Conservation (phyloP, 805 yeast species). For the Yamadazyma sp. region DNA sequence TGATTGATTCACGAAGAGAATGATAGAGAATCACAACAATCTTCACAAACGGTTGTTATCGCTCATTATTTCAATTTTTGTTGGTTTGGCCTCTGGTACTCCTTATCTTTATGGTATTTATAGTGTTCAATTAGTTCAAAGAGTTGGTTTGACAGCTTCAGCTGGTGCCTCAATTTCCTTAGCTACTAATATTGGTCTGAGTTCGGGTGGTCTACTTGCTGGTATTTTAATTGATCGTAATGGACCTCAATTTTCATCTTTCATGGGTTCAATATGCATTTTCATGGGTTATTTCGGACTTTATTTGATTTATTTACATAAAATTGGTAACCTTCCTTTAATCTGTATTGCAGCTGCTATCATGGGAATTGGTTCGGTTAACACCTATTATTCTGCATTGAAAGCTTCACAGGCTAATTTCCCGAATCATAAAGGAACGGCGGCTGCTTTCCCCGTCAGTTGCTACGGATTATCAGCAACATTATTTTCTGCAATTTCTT, state of each 20-base stretch:
- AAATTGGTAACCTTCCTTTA: conserved; percentile 35
- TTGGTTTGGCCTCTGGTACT: conserved; percentile 69
- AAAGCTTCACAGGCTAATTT: conserved; percentile 62
- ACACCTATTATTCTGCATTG: conserved; percentile 55
- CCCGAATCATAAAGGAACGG: conserved; percentile 67
- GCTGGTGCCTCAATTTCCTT: conserved; percentile 65
- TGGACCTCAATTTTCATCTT: conserved; percentile 54
- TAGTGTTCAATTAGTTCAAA: conserved; percentile 64
- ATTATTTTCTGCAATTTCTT: conserved; percentile 56
- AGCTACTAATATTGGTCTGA: conserved; percentile 60
- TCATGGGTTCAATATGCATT: conserved; percentile 54
- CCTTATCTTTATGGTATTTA: conserved; percentile 74
- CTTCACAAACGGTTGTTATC: conserved; percentile 23
- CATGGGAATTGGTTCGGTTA: conserved; percentile 67
- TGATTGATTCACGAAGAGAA: no score
- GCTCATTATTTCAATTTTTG: conserved; percentile 36
- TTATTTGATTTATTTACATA: conserved; percentile 42
- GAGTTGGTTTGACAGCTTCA: conserved; percentile 54
- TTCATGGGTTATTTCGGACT: conserved; percentile 54
- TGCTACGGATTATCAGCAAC: conserved; percentile 72
- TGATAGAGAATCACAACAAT: no score
- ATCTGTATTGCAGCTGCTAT: conserved; percentile 47
- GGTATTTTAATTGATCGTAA: conserved; percentile 63
- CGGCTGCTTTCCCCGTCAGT: conserved; percentile 66
- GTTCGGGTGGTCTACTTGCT: conserved; percentile 68